Evolutionary conservation across 1,139 yeast species (phyloP).

Genomic region (Arxiozyma bovina): DNA sequence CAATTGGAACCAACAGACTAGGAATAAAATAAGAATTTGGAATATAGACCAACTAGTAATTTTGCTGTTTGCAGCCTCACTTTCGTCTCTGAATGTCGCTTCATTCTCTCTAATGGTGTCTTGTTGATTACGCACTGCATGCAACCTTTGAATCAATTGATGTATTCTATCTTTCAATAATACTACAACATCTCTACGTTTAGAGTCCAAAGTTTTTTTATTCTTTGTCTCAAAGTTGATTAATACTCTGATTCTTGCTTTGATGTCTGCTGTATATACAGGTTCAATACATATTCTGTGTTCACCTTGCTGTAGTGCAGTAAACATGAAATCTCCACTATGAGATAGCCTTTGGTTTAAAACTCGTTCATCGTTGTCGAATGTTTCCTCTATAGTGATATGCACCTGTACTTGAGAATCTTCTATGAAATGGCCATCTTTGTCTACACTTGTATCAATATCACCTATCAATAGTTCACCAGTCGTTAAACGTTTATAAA

Average conservation of each 20-base stretch:
- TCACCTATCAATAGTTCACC: constrained; percentile 46
- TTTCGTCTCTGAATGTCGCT: constrained; percentile 43
- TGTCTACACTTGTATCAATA: constrained; percentile 31
- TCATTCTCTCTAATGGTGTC: constrained; percentile 44
- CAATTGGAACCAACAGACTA: constrained; percentile 55
- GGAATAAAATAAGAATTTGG: constrained; percentile 39
- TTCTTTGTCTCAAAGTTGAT: constrained; percentile 46
- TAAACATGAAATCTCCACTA: constrained; percentile 51
- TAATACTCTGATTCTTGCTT: constrained; percentile 35
- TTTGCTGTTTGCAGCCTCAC: constrained; percentile 44
- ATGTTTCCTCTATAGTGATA: constrained; percentile 47
- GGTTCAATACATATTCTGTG: constrained; percentile 56
- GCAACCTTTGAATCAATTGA: constrained; percentile 39
- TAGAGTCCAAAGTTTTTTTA: constrained; percentile 39
- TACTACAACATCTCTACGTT: constrained; percentile 38
- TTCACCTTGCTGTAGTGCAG: constrained; percentile 53
- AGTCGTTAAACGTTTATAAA: constrained; percentile 36
- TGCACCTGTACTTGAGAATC: constrained; percentile 33
- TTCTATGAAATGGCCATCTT: constrained; percentile 32
- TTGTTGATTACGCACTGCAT: constrained; percentile 47
- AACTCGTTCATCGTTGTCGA: constrained; percentile 49
- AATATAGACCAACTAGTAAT: constrained; percentile 50
- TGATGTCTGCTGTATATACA: constrained; percentile 37
- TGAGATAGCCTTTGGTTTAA: constrained; percentile 45
- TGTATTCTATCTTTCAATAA: constrained; percentile 38